These are phyloP conservation scores for Phytophthora constricta DNA, from an alignment of 352 stramenopile genomes.

Conservation along the genomic window DNA sequence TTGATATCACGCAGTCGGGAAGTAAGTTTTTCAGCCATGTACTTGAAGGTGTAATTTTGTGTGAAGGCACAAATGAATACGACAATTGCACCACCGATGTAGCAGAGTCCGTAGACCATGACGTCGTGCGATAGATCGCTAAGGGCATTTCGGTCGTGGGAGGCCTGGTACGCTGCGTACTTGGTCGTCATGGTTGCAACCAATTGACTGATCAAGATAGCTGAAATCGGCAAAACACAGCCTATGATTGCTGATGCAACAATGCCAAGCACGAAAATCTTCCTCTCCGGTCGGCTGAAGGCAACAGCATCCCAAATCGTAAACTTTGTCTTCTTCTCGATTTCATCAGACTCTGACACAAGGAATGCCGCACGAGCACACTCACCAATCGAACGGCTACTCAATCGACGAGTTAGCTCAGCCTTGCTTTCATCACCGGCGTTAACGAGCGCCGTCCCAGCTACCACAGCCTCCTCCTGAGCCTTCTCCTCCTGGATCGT, in stretches of 20 bases:
- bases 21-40: conserved; percentile 50
- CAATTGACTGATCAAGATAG: conserved; percentile 30
- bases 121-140: conserved; percentile 42
- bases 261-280: conserved; percentile 37
- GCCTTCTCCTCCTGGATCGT: conserved; percentile 24
- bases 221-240: conserved; percentile 33
- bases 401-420: neutral
- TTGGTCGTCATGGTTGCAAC: conserved; percentile 24
- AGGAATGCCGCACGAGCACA: neutral
- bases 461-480: conserved; percentile 19
- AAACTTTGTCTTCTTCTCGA: conserved; percentile 10
- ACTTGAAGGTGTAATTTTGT: conserved; percentile 50
- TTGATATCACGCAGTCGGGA: conserved; percentile 49
- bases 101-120: conserved; percentile 24
- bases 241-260: conserved; percentile 35
- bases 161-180: conserved; percentile 13
- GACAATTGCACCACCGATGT: conserved; percentile 34
- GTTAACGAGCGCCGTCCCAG: conserved; percentile 19
- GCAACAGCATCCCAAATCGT: conserved; percentile 25
- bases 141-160: neutral
- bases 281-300: conserved; percentile 35
- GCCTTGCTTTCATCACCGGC: neutral
- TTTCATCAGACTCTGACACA: neutral
- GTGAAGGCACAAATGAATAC: conserved; percentile 37
- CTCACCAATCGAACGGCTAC: conserved; percentile 1